Conservation (phyloP, 2,329 filamentous ascomycete species). For the Dactylonectria macrodidyma region DNA sequence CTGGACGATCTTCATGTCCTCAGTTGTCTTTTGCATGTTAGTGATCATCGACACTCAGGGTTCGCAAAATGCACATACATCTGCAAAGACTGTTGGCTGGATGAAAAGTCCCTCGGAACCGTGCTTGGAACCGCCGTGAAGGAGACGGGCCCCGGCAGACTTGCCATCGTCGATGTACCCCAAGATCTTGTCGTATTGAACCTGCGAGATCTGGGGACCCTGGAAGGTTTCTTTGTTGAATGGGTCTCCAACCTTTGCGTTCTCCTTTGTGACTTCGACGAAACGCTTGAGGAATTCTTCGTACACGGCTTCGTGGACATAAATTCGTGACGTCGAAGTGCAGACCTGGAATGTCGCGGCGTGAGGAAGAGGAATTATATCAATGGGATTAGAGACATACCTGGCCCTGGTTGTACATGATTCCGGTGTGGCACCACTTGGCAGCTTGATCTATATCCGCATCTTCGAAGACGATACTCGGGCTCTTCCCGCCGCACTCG, state of each 20-base stretch:
- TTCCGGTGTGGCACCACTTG: slow-evolving; percentile 58
- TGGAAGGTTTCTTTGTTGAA: slow-evolving; percentile 75
- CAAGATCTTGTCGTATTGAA: slow-evolving; percentile 74
- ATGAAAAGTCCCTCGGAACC: slow-evolving; percentile 41
- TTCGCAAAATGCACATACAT: slow-evolving; percentile 28
- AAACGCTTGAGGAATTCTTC: slow-evolving; percentile 73
- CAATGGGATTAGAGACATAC: slow-evolving; percentile 45
- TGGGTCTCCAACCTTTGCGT: slow-evolving; percentile 72
- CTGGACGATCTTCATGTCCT: slow-evolving; percentile 36
- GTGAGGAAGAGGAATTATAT: neutral
- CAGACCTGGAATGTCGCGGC: slow-evolving; percentile 60
- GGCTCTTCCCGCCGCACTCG: slow-evolving; percentile 70
- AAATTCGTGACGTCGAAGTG: slow-evolving; percentile 67
- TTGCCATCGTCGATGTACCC: slow-evolving; percentile 77
- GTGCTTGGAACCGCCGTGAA: slow-evolving; percentile 48
- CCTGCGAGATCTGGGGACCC: slow-evolving; percentile 75
- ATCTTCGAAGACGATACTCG: slow-evolving; percentile 69
- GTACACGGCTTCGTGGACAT: slow-evolving; percentile 68
- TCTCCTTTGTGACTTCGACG: slow-evolving; percentile 57
- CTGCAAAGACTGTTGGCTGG: slow-evolving; percentile 40
- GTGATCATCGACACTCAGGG: neutral
- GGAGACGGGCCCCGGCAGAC: slow-evolving; percentile 71
- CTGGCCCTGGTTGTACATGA: slow-evolving; percentile 68
- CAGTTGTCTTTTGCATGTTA: slow-evolving; percentile 24
- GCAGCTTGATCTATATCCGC: slow-evolving; percentile 72